phyloP scores from a whole-genome alignment of 352 stramenopile species.

The Phytophthora litchii region DNA sequence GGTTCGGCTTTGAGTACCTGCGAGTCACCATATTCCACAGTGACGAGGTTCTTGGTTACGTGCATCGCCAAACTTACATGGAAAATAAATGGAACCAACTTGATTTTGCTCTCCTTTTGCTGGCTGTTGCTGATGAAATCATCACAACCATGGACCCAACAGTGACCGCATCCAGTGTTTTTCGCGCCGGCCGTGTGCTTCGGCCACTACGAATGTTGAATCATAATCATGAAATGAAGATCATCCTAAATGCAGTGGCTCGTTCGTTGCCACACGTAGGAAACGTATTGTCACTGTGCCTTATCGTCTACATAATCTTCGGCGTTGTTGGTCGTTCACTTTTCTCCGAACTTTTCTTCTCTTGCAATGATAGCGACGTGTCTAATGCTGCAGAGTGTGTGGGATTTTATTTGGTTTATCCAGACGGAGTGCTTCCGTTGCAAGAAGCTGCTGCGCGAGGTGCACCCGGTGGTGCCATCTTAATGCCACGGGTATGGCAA shows the following conservation, averaged over 20 bases:
- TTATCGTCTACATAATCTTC: conserved; percentile 84
- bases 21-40: conserved; percentile 61
- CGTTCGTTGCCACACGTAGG: conserved; percentile 73
- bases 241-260: conserved; percentile 70
- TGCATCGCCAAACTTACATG: conserved; percentile 72
- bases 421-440: conserved; percentile 51
- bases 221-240: conserved; percentile 82
- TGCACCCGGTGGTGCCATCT: conserved; percentile 42
- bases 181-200: conserved; percentile 70
- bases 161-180: conserved; percentile 57
- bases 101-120: conserved; percentile 60
- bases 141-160: conserved; percentile 50
- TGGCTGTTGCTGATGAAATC: conserved; percentile 63
- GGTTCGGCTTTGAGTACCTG: conserved; percentile 74
- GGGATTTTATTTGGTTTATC: conserved; percentile 56
- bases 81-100: conserved; percentile 83
- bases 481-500: conserved; percentile 68
- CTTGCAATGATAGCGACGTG: conserved; percentile 61
- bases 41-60: conserved; percentile 69
- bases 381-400: conserved; percentile 49
- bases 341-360: conserved; percentile 72
- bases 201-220: conserved; percentile 74
- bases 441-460: conserved; percentile 54
- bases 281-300: conserved; percentile 73
- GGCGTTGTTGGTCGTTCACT: conserved; percentile 69